Conservation (phyloP, 129 eudicot species). For the Escallonia herrerae region DNA sequence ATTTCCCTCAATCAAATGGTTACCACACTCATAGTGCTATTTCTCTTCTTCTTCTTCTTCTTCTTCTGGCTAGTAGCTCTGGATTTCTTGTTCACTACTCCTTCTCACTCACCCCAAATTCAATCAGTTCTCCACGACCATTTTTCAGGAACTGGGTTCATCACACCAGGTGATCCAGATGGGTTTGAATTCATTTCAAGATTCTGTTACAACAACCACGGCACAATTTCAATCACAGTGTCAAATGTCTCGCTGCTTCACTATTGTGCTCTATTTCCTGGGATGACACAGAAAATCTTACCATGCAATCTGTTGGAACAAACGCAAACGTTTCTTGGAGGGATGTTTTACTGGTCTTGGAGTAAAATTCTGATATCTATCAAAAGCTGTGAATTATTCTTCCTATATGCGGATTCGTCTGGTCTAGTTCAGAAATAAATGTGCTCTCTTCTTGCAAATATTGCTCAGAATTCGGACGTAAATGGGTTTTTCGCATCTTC, state of each 20-base stretch:
- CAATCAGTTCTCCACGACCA: too few species aligned
- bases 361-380: slow-evolving; percentile 40
- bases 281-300: slow-evolving; percentile 47
- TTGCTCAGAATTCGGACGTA: slow-evolving; percentile 53
- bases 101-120: too few species aligned
- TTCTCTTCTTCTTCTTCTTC: slow-evolving; percentile 27
- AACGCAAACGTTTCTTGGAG: slow-evolving; percentile 46
- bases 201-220: slow-evolving; percentile 80
- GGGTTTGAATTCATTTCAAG: slow-evolving; percentile 70
- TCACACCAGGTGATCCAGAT: slow-evolving; percentile 55
- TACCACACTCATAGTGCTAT: too few species aligned
- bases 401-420: slow-evolving; percentile 49
- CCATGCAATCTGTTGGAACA: slow-evolving; percentile 40
- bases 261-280: slow-evolving; percentile 62
- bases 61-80: too few species aligned
- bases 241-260: slow-evolving; percentile 54
- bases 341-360: slow-evolving; percentile 60
- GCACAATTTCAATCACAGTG: slow-evolving; percentile 33
- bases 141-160: too few species aligned
- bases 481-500: slow-evolving; percentile 29
- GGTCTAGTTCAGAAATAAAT: slow-evolving; percentile 61
- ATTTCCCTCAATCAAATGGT: too few species aligned
- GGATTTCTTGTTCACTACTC: too few species aligned
- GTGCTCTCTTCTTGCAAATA: slow-evolving; percentile 45
- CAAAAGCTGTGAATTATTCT: slow-evolving; percentile 39